phyloP scores from a whole-genome alignment of 768 basidiomycete species.

The Pulveroboletus sp. region DNA sequence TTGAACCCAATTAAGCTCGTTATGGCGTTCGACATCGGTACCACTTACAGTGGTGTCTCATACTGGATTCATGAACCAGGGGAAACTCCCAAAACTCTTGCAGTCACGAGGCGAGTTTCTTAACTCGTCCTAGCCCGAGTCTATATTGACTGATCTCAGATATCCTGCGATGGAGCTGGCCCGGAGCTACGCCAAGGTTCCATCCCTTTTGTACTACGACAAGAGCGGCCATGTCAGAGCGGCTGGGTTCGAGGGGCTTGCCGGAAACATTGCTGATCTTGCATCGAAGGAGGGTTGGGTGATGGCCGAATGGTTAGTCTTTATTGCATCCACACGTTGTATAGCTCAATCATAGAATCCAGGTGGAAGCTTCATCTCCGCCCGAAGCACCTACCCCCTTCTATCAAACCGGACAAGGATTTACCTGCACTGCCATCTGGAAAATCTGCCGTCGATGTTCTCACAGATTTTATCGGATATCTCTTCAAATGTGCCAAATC shows the following conservation, averaged over 20 bases:
- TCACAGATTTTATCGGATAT: constrained; percentile 21
- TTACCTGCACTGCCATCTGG: constrained; percentile 30
- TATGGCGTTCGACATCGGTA: too few relatives aligned
- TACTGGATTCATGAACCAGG: too few relatives aligned
- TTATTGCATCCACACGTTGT: neutral
- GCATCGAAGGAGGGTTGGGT: constrained; percentile 30
- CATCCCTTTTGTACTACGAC: constrained; percentile 44
- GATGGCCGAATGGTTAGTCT: constrained; percentile 19
- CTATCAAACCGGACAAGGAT: constrained; percentile 21
- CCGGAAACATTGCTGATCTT: constrained; percentile 29
- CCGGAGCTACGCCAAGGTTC: constrained; percentile 43
- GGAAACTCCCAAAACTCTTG: too few relatives aligned
- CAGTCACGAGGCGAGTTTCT: too few relatives aligned
- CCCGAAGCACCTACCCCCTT: constrained; percentile 11
- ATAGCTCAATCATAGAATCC: neutral
- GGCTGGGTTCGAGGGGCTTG: constrained; percentile 38
- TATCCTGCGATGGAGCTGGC: constrained; percentile 38
- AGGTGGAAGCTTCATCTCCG: constrained; percentile 28
- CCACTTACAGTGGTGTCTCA: too few relatives aligned
- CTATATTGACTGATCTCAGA: constrained; percentile 22
- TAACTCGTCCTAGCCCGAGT: too few relatives aligned
- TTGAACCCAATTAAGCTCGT: too few relatives aligned
- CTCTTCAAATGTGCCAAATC: constrained; percentile 9
- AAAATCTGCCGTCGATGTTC: constrained; percentile 9
- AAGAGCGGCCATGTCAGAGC: constrained; percentile 33